A percentile compares a stretch with the other conserved stretches of the same genome.
Conservation (phyloP, 306 rosid species). For the Argentina anserina region DNA sequence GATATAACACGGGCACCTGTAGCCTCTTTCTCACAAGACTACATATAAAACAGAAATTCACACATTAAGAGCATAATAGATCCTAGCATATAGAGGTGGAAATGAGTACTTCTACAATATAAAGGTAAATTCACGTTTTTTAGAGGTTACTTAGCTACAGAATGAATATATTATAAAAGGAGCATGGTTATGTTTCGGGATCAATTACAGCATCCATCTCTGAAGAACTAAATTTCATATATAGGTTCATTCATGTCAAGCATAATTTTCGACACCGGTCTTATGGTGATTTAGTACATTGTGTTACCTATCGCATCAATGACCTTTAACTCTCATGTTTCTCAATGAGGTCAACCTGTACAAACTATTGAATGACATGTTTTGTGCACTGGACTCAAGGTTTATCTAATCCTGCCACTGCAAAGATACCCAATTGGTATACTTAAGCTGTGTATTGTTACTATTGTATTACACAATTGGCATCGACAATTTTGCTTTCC, state of each 20-base stretch:
- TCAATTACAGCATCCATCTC: background rate
- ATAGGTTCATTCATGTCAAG: background rate
- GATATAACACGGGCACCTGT: conserved; percentile 16
- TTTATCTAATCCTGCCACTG: background rate
- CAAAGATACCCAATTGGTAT: background rate
- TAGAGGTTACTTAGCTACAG: background rate
- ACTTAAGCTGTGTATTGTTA: background rate
- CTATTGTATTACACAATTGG: too few relatives aligned
- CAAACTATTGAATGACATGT: background rate
- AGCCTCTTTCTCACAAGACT: conserved; percentile 7
- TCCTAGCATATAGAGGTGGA: background rate
- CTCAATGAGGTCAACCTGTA: background rate
- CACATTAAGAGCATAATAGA: background rate
- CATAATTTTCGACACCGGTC: background rate
- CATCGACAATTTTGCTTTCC: background rate
- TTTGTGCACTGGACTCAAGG: background rate
- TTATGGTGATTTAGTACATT: background rate
- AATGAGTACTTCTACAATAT: background rate
- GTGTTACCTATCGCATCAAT: background rate
- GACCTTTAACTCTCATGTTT: background rate
- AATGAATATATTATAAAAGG: background rate
- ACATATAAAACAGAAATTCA: background rate
- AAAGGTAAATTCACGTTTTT: background rate
- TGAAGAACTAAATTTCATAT: background rate
- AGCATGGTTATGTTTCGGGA: background rate